Base-by-base conservation (phyloP, 352 stramenopile genomes). In the Phytopythium helicoides region DNA sequence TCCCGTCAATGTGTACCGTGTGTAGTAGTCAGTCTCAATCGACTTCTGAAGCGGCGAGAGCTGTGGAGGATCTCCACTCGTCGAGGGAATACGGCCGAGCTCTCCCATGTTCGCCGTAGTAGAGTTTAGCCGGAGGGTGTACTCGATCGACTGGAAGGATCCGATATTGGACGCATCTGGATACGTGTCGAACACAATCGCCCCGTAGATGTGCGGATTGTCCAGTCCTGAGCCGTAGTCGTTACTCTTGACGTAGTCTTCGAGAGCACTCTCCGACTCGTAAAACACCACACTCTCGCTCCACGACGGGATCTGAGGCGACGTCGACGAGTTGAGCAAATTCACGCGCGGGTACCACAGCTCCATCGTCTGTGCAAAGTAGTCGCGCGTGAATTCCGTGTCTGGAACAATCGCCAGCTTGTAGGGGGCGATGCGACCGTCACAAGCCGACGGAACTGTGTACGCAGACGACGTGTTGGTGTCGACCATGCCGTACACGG, bases 71-170 rank as follows among this genome's bases (percentile, higher is more conserved):
- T n/a, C n/a, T 51, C 33, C 10, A 53, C 40, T 16, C 57, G 64
- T 39, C 66, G 40, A 25, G 66, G 58, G 18, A 38, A 26, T 39
- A 10, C 59, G 41, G 8, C 68, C 64, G 18, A 41, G n/a, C n/a
- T n/a, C n/a, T n/a, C n/a, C 25, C 0, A 64, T 46, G 23, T 42
- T 47, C 5, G 57, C 39, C n/a, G n/a, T n/a, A 8, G 76, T 85
- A 37, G 76, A 83, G 58, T 87, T 87, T 23, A 87, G 37, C 0
- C 76, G 73, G 25, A 87, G 19, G 5, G 58, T 75, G 63, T 85
- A 87, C 56, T 87, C 73, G 39, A 87, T 80, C 10, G n/a, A n/a
- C n/a, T n/a, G n/a, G n/a, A n/a, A n/a, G n/a, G 64, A 70, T 18
- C 71, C 9, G 36, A n/a, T n/a, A n/a, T n/a, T n/a, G 35, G 6